Evolutionary conservation across 768 basidiomycete genomes (phyloP).

Genomic region (Hericium alpestre): DNA sequence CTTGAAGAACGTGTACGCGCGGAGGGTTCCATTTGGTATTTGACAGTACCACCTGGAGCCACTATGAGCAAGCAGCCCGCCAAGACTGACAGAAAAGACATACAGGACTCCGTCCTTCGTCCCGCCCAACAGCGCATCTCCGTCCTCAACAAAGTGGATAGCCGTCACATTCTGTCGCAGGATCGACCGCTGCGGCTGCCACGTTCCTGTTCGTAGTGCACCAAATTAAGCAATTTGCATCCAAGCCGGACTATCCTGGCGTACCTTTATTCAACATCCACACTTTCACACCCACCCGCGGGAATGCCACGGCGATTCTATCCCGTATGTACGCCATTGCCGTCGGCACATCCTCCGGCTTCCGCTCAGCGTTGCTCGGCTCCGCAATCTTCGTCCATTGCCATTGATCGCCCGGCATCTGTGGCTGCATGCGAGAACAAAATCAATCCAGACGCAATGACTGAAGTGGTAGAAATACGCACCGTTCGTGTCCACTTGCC

Average conservation of each 20-base stretch:
- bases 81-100: constrained; percentile 12
- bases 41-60: constrained; percentile 52
- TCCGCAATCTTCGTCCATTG: constrained; percentile 8
- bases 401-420: constrained; percentile 9
- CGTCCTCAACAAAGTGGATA: constrained; percentile 53
- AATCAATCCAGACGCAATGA: not conserved
- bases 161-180: constrained; percentile 53
- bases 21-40: constrained; percentile 55
- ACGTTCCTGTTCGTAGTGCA: constrained; percentile 32
- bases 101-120: constrained; percentile 63
- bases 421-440: not conserved
- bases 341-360: constrained; percentile 11
- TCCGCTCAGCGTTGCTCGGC: not conserved
- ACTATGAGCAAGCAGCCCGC: not conserved
- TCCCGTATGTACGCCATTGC: constrained; percentile 11
- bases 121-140: constrained; percentile 54
- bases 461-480: constrained; percentile 15
- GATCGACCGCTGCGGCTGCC: constrained; percentile 57
- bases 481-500: constrained; percentile 53
- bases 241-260: constrained; percentile 24
- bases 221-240: not conserved
- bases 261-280: constrained; percentile 13
- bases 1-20: constrained; percentile 49
- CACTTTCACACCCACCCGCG: constrained; percentile 11
- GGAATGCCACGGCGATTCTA: constrained; percentile 12